Conservation (phyloP, 176 grass and related monocot genomes). For the Oryza officinalis region DNA sequence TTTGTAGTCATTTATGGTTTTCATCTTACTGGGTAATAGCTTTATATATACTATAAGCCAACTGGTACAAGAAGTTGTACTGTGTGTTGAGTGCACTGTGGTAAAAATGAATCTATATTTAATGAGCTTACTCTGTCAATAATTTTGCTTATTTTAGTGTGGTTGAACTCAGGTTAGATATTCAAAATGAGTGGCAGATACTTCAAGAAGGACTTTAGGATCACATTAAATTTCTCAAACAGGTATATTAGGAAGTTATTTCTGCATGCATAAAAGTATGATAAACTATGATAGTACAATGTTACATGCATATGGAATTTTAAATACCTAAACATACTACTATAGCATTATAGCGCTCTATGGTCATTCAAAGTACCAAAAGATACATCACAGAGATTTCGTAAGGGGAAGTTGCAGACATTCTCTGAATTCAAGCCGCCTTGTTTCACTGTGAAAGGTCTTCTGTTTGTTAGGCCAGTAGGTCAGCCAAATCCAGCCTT, state of each 20-base stretch:
- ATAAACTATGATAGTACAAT: slow-evolving; percentile 19
- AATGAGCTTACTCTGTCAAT: slow-evolving; percentile 48
- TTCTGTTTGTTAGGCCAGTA: slow-evolving; percentile 97
- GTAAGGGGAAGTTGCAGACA: slow-evolving; percentile 60
- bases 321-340: slow-evolving; percentile 1
- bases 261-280: slow-evolving; percentile 3
- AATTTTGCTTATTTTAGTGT: slow-evolving; percentile 35
- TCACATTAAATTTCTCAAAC: slow-evolving; percentile 35
- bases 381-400: slow-evolving; percentile 40
- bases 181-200: slow-evolving; percentile 32
- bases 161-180: slow-evolving; percentile 30
- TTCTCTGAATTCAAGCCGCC: slow-evolving; percentile 74
- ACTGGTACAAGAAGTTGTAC: slow-evolving; percentile 54
- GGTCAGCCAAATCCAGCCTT: slow-evolving; percentile 79
- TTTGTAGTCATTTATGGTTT: slow-evolving; percentile 46
- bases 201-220: not conserved
- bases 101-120: slow-evolving; percentile 51
- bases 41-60: slow-evolving; percentile 61
- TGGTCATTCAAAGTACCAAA: slow-evolving; percentile 15
- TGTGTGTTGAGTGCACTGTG: slow-evolving; percentile 60
- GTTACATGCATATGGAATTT: slow-evolving; percentile 31
- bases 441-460: slow-evolving; percentile 73
- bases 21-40: slow-evolving; percentile 48
- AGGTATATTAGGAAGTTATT: slow-evolving; percentile 25
- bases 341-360: slow-evolving; percentile 6